A percentile compares a stretch with the other conserved stretches of the same genome.
Evolutionary conservation across 768 basidiomycete species (phyloP).

Genomic region (Kwoniella heveanensis): DNA sequence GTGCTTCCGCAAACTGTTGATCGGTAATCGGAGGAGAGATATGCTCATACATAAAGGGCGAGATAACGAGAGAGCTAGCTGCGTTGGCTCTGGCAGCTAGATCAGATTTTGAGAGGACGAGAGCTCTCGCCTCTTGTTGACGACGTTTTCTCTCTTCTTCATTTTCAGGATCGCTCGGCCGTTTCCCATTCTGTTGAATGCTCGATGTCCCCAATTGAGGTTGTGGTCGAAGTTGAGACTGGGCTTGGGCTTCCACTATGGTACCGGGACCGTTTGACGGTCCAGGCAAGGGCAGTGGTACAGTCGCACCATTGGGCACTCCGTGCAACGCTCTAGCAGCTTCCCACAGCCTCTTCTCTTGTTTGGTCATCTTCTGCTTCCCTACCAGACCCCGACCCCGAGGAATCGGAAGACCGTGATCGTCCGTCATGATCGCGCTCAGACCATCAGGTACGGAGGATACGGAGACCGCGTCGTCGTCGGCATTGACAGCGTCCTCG

Average conservation of each 20-base stretch:
- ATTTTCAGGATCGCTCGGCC: constrained; percentile 1
- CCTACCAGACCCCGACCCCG: background rate
- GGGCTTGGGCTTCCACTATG: background rate
- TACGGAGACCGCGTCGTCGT: constrained; percentile 24
- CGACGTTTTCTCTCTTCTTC: constrained; percentile 5
- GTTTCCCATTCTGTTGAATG: background rate
- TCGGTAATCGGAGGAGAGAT: background rate
- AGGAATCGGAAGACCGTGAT: constrained; percentile 7
- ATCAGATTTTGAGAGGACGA: too few relatives aligned
- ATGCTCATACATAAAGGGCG: too few relatives aligned
- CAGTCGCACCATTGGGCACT: constrained; percentile 5
- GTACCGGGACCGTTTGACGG: constrained; percentile 4
- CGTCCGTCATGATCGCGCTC: constrained; percentile 15
- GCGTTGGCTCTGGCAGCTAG: too few relatives aligned
- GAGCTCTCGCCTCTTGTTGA: background rate
- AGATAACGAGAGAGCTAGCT: too few relatives aligned
- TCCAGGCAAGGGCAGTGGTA: constrained; percentile 3
- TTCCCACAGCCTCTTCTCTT: background rate
- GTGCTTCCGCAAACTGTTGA: constrained; percentile 12
- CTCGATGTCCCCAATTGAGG: background rate
- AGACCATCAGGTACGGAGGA: constrained; percentile 11
- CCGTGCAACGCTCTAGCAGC: background rate
- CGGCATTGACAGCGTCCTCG: constrained; percentile 9
- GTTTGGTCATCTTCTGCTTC: constrained; percentile 10
- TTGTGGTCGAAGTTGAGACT: background rate